Evolutionary conservation across 1,139 yeast genomes (phyloP).

Genomic region (Blastobotrys aristatus): DNA sequence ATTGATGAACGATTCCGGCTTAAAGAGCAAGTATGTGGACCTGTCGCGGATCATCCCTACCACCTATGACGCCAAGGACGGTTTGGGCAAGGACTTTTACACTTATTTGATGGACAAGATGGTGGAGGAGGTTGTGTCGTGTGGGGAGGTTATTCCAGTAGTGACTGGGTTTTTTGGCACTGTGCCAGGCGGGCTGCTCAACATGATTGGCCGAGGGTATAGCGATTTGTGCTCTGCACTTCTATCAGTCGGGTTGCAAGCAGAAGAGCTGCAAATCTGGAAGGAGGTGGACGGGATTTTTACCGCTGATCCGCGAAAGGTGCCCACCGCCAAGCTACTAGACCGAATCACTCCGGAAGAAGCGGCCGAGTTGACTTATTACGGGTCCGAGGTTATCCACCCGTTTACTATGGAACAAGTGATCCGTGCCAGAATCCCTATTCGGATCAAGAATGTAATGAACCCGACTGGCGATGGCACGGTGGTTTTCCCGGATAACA

Average conservation of each 20-base stretch:
- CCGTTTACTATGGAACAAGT: slow-evolving; percentile 99
- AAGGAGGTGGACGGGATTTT: slow-evolving; percentile 98
- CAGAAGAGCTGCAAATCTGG: slow-evolving; percentile 96
- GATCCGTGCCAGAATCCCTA: slow-evolving; percentile 90
- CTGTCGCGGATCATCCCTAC: slow-evolving; percentile 56
- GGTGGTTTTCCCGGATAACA: slow-evolving; percentile 88
- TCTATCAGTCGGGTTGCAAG: slow-evolving; percentile 85
- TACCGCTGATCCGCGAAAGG: slow-evolving; percentile 97
- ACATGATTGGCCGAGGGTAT: slow-evolving; percentile 94
- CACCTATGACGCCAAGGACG: slow-evolving; percentile 29
- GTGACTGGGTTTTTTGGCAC: slow-evolving; percentile 93
- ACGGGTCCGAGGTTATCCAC: slow-evolving; percentile 96
- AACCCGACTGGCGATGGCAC: slow-evolving; percentile 91
- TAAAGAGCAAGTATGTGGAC: slow-evolving; percentile 73
- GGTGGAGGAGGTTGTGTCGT: slow-evolving; percentile 48
- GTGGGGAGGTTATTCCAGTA: slow-evolving; percentile 64
- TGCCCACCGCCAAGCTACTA: slow-evolving; percentile 78
- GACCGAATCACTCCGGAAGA: slow-evolving; percentile 95
- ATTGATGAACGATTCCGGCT: slow-evolving; percentile 73
- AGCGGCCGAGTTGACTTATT: slow-evolving; percentile 95
- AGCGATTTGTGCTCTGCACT: slow-evolving; percentile 97
- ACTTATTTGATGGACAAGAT: slow-evolving; percentile 54
- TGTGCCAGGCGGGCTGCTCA: slow-evolving; percentile 89
- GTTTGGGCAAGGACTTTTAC: slow-evolving; percentile 60
- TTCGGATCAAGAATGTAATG: slow-evolving; percentile 90